Percentiles rank a stretch among this genome's conserved stretches.
Evolutionary conservation across 73 alveolate species (phyloP).

Genomic region (Paramecium sonneborni): DNA sequence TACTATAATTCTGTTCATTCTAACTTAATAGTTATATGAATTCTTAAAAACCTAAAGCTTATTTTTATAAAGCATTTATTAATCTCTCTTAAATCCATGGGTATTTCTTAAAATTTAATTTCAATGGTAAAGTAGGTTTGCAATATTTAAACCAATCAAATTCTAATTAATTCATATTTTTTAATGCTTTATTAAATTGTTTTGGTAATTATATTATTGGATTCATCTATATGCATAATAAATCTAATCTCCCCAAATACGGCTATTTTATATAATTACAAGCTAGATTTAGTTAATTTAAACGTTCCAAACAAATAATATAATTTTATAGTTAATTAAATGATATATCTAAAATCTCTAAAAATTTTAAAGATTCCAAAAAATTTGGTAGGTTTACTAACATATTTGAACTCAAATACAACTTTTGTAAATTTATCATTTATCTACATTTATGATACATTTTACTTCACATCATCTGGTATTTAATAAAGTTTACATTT

Average conservation of each 20-base stretch:
- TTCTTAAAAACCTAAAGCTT: conserved; percentile 26
- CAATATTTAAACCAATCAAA: conserved; percentile 91
- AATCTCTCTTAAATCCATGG: conserved; percentile 55
- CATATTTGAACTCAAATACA: conserved; percentile 28
- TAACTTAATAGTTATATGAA: conserved; percentile 62
- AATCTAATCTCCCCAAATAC: conserved; percentile 55
- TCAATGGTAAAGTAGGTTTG: conserved; percentile 80
- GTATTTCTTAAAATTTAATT: conserved; percentile 68
- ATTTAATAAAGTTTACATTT: not conserved
- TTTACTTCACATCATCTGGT: conserved; percentile 1
- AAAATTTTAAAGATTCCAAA: not conserved
- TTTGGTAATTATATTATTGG: conserved; percentile 76
- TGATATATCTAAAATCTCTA: conserved; percentile 4
- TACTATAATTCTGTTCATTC: conserved; percentile 35
- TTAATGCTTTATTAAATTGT: conserved; percentile 70
- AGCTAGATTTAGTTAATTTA: conserved; percentile 44
- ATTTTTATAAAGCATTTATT: not conserved
- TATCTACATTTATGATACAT: not conserved
- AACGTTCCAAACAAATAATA: not conserved
- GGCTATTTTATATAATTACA: conserved; percentile 9
- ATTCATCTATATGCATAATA: conserved; percentile 72
- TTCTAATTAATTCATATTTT: conserved; percentile 73
- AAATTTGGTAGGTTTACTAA: conserved; percentile 33
- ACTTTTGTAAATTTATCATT: conserved; percentile 26
- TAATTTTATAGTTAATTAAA: not conserved